phyloP scores from a whole-genome alignment of 164 flowering plant genomes.

The Platanus orientalis region DNA sequence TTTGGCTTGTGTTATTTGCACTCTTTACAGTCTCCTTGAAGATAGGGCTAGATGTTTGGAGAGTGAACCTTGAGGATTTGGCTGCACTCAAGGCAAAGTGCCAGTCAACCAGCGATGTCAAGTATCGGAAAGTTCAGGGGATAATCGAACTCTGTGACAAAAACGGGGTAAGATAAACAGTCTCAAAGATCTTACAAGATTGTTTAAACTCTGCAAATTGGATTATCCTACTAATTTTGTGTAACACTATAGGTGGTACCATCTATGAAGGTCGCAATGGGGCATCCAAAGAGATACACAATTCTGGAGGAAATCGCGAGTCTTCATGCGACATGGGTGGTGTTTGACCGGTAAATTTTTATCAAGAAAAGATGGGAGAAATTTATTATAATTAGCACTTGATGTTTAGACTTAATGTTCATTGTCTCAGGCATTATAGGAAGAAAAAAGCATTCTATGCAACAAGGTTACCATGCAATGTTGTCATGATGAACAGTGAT shows the following conservation, averaged over 20 bases:
- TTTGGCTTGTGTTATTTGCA: too few species aligned
- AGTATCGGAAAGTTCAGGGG: slow-evolving; percentile 23
- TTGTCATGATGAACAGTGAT: slow-evolving; percentile 40
- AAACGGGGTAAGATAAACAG: slow-evolving; percentile 20
- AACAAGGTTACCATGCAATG: slow-evolving; percentile 34
- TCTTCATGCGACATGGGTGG: slow-evolving; percentile 50
- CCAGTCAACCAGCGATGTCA: slow-evolving; percentile 20
- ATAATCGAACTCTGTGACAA: slow-evolving; percentile 24
- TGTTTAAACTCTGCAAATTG: neutral
- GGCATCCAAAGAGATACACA: slow-evolving; percentile 27
- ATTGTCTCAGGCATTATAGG: slow-evolving; percentile 34
- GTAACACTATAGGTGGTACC: slow-evolving; percentile 39
- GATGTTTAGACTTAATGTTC: too few species aligned
- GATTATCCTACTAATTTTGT: neutral
- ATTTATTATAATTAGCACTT: too few species aligned
- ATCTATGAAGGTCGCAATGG: slow-evolving; percentile 45
- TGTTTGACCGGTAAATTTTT: too few species aligned
- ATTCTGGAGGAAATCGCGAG: slow-evolving; percentile 39
- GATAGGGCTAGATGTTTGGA: slow-evolving; percentile 34
- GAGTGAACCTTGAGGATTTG: slow-evolving; percentile 20
- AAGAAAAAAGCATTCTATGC: slow-evolving; percentile 37
- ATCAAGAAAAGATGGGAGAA: too few species aligned
- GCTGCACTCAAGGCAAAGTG: slow-evolving; percentile 10
- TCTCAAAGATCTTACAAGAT: neutral
- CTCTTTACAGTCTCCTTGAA: slow-evolving; percentile 29